Base-by-base conservation (phyloP, 1,139 yeast species). In the Trichomonascaceae sp. region DNA sequence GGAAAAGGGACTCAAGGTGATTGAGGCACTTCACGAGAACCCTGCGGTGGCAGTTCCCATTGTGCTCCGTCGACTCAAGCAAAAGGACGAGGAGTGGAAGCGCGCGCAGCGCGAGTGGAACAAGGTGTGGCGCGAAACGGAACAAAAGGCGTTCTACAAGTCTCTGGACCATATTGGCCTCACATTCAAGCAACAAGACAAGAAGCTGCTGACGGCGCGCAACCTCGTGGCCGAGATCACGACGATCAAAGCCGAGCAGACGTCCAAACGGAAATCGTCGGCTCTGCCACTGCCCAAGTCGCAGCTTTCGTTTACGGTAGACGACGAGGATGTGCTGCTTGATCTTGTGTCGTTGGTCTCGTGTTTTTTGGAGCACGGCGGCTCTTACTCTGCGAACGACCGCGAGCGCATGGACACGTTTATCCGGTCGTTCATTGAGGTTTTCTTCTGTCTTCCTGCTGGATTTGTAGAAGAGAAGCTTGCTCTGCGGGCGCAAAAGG, bases 61-160 rank as follows among this genome's bases (percentile, higher is more conserved):
- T 43, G 93, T 89, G 11, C 65, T 89, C 53, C 80, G 79, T 49
- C 72, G 98, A 52, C 71, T 89, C 56, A 89, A 89, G 59, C 97
- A 89, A 59, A 89, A 89, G 60, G 98, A 92, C 55, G 97, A 89
- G 59, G 98, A 89, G 58, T 89, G 99, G 99, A 82, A 87, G 57
- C 74, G 96, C 44, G 89, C 96, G 1, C 98, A 89, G 51, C 73
- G 98, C 47, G 98, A 92, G 57, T 89, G 99, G 98, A 89, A 89
- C 58, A 89, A 89, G 55, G 94, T 87, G 17, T 89, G 99, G 99
- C 75, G 98, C 51, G 98, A 89, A 58, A 76, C 93, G 62, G 98
- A 92, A 54, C 95, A 85, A 52, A 87, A 85, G 51, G 94, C 85
- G 0, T 87, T 80, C 56, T 82, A 74, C 64, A 92, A 89, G 58